phyloP scores from a whole-genome alignment of 1,284 basidiomycete species.

The Heterobasidion occidentale region DNA sequence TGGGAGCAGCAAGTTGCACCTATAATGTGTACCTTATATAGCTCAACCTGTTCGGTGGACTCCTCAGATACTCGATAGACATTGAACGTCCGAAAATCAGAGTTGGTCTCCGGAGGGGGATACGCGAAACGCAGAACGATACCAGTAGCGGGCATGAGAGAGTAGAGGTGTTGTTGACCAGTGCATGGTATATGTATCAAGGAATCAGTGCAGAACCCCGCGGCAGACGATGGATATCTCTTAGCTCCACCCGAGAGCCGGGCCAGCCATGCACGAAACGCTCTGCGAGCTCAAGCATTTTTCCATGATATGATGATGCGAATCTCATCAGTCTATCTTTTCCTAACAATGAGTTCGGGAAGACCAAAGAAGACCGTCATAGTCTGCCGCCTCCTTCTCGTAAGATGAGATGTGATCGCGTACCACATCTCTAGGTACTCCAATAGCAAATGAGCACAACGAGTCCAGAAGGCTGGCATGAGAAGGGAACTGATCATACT shows the following conservation, averaged over 20 bases:
- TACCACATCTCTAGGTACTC: too few relatives aligned
- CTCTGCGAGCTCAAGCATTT: background rate
- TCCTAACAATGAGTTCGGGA: too few relatives aligned
- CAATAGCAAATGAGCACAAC: too few relatives aligned
- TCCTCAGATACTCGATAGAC: slow-evolving; percentile 28
- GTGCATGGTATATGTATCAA: background rate
- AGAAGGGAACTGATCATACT: too few relatives aligned
- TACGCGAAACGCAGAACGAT: slow-evolving; percentile 36
- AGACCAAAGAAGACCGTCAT: too few relatives aligned
- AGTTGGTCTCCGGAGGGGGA: slow-evolving; percentile 21
- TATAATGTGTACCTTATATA: slow-evolving; percentile 35
- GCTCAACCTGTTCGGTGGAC: slow-evolving; percentile 24
- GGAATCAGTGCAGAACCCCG: background rate
- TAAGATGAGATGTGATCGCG: too few relatives aligned
- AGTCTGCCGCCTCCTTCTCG: too few relatives aligned
- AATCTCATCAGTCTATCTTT: too few relatives aligned
- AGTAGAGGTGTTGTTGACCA: background rate
- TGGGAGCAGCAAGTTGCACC: background rate
- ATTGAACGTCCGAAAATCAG: slow-evolving; percentile 38
- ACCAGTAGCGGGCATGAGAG: slow-evolving; percentile 22
- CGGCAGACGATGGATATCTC: background rate
- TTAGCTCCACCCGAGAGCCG: background rate
- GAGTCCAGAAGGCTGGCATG: too few relatives aligned
- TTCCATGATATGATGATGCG: too few relatives aligned
- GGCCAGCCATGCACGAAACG: background rate